Percentiles rank a stretch among this genome's conserved stretches.
Evolutionary conservation across 2,329 filamentous ascomycete species (phyloP).

Genomic region (Apiospora marii): DNA sequence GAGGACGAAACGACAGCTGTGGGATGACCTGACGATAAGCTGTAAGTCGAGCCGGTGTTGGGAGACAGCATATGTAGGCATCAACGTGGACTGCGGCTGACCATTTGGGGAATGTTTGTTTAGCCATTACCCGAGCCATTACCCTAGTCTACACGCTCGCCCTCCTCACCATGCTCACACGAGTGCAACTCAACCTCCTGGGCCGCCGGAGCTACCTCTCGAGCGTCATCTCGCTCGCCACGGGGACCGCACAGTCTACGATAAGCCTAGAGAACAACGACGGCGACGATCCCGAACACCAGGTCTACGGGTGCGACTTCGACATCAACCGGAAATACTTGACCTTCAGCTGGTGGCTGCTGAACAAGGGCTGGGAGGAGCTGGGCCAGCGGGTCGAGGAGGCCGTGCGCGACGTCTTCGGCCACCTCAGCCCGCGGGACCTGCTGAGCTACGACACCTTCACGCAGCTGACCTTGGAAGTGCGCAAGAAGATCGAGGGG

Average conservation of each 20-base stretch:
- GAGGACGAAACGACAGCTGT: conserved; percentile 90
- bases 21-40: conserved; percentile 97
- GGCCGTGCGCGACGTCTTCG: conserved; percentile 91
- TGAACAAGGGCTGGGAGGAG: conserved; percentile 88
- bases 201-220: conserved; percentile 95
- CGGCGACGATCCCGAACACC: conserved; percentile 83
- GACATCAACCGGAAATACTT: conserved; percentile 95
- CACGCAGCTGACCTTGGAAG: conserved; percentile 80
- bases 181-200: conserved; percentile 95
- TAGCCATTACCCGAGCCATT: conserved; percentile 89
- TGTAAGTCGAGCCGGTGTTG: conserved; percentile 62
- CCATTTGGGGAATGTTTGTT: not conserved
- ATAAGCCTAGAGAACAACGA: conserved; percentile 95
- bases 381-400: conserved; percentile 81
- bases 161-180: conserved; percentile 88
- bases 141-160: conserved; percentile 91
- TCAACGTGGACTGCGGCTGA: not conserved
- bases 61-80: not conserved
- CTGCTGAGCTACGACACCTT: conserved; percentile 83
- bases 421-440: conserved; percentile 86
- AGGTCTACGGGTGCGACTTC: conserved; percentile 89
- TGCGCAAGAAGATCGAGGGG: conserved; percentile 86
- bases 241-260: conserved; percentile 73
- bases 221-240: conserved; percentile 90
- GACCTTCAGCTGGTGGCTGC: conserved; percentile 97